Evolutionary conservation across 2,329 filamentous ascomycete genomes (phyloP).

Genomic region (Apiospora phragmitis): DNA sequence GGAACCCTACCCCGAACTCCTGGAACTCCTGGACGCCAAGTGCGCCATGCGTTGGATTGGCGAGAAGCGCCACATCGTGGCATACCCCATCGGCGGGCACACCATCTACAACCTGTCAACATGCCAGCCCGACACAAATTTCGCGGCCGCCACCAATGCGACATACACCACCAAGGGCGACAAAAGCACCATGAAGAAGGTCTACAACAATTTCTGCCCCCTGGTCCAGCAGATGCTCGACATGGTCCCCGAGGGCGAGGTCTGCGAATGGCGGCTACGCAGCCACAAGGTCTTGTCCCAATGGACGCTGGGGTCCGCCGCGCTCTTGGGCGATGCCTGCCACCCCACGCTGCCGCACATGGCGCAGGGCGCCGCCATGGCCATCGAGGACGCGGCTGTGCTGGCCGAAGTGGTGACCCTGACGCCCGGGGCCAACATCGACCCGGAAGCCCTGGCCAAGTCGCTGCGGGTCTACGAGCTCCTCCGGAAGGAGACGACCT

Average conservation of each 20-base stretch:
- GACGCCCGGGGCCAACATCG: conserved; percentile 33
- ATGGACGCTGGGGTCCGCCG: conserved; percentile 59
- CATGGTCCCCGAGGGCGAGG: conserved; percentile 61
- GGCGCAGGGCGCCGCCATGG: conserved; percentile 67
- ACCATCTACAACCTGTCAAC: conserved; percentile 66
- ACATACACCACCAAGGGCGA: conserved; percentile 65
- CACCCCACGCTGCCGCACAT: conserved; percentile 69
- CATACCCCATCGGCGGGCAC: conserved; percentile 71
- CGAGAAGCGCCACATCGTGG: conserved; percentile 73
- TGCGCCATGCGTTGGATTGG: conserved; percentile 76
- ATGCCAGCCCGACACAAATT: conserved; percentile 61
- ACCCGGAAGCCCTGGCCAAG: conserved; percentile 43
- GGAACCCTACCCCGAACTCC: conserved; percentile 64
- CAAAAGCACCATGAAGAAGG: conserved; percentile 61
- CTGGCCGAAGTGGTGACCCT: conserved; percentile 52
- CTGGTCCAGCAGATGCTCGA: conserved; percentile 59
- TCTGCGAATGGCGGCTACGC: conserved; percentile 66
- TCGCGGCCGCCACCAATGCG: conserved; percentile 55
- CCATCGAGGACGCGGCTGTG: conserved; percentile 66
- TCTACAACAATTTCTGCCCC: conserved; percentile 62
- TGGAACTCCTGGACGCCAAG: conserved; percentile 66
- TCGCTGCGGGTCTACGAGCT: conserved; percentile 56
- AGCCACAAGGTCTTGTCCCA: conserved; percentile 56
- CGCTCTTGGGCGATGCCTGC: conserved; percentile 64
- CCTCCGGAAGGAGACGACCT: conserved; percentile 56